phyloP scores from a whole-genome alignment of 2,329 filamentous ascomycete genomes.

The Fusarium buxicola region DNA sequence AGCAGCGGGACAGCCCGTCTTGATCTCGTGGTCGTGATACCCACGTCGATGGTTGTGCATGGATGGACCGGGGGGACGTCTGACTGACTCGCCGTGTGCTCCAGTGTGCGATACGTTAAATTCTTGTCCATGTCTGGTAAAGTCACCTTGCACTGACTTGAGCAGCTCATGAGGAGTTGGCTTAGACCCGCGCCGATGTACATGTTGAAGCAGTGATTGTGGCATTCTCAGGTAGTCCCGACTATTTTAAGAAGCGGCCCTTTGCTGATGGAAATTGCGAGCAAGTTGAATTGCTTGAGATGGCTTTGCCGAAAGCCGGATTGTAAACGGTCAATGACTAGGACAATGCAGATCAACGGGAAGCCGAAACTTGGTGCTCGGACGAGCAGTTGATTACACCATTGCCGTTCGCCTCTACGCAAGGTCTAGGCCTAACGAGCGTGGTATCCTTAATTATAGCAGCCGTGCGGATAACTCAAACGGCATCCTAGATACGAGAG shows the following conservation, averaged over 20 bases:
- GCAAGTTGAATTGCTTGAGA: neutral
- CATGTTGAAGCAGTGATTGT: constrained; percentile 13
- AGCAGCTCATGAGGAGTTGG: no score
- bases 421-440: neutral
- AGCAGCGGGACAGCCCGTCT: neutral
- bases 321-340: neutral
- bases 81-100: constrained; percentile 10
- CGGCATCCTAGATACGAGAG: neutral
- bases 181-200: neutral
- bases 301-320: constrained; percentile 13
- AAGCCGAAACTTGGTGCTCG: constrained; percentile 29
- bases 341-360: constrained; percentile 21
- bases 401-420: neutral
- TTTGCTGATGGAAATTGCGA: neutral
- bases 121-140: neutral
- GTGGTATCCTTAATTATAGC: constrained; percentile 19
- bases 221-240: constrained; percentile 1
- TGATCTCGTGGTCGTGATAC: neutral
- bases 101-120: neutral
- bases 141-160: no score
- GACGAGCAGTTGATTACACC: constrained; percentile 9
- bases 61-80: constrained; percentile 31
- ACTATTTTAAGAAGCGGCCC: neutral
- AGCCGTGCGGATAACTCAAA: neutral
- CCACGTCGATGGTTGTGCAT: neutral